Conservation (phyloP, 23 red algal species). For the Gracilaria gracilis region DNA sequence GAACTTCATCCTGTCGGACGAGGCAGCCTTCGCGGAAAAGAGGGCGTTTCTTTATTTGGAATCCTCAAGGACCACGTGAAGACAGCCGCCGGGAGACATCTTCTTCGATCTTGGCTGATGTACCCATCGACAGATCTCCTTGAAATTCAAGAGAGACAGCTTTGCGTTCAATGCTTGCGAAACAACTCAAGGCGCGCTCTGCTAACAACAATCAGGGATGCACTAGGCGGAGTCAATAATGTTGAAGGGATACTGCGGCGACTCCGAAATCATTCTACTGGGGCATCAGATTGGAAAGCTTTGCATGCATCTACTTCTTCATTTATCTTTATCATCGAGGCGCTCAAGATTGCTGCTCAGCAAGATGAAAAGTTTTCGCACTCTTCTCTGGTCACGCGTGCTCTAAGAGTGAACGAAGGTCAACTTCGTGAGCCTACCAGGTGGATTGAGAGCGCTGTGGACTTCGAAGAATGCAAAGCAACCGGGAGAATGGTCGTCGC, state of each 20-base stretch:
- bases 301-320: conserved; percentile 48
- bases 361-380: conserved; percentile 24
- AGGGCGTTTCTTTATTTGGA: conserved; percentile 57
- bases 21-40: conserved; percentile 38
- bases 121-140: conserved; percentile 37
- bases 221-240: conserved; percentile 62
- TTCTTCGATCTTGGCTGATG: conserved; percentile 57
- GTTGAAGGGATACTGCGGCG: conserved; percentile 27
- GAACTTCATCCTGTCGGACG: conserved; percentile 58
- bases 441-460: conserved; percentile 69
- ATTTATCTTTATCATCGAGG: conserved; percentile 58
- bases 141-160: conserved; percentile 49
- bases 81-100: conserved; percentile 35
- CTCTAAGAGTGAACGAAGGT: conserved; percentile 10
- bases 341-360: conserved; percentile 29
- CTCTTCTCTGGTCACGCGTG: conserved; percentile 38
- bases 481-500: conserved; percentile 34
- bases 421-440: conserved; percentile 35
- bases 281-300: conserved; percentile 55
- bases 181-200: conserved; percentile 20
- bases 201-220: conserved; percentile 40
- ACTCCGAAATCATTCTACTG: conserved; percentile 4
- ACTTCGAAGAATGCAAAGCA: conserved; percentile 60
- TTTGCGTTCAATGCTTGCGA: conserved; percentile 31
- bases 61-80: conserved; percentile 57